These are phyloP conservation scores for Sordariomycetes sp. DNA, from an alignment of 2,329 filamentous ascomycete genomes.

Conservation along the genomic window DNA sequence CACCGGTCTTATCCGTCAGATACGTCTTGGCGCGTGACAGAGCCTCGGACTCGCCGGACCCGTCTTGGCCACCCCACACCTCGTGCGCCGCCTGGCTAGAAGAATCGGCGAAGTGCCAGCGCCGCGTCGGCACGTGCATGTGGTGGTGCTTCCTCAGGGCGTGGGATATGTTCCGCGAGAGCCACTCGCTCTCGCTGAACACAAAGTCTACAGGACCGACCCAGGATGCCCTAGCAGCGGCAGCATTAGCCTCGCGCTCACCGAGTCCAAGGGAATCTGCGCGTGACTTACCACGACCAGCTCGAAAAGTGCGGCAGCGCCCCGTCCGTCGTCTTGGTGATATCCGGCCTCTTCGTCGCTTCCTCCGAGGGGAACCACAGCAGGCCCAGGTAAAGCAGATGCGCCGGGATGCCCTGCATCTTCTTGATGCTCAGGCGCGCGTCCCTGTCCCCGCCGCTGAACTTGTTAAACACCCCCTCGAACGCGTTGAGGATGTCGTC, in stretches of 20 bases:
- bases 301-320: neutral
- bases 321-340: neutral
- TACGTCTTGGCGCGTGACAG: neutral
- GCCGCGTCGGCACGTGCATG: conserved; percentile 5
- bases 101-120: conserved; percentile 6
- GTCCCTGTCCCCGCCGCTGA: neutral
- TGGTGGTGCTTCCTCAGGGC: conserved; percentile 6
- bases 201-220: conserved; percentile 8
- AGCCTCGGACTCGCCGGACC: neutral
- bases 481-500: conserved; percentile 7
- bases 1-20: neutral
- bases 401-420: conserved; percentile 8
- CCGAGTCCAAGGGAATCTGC: neutral
- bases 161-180: conserved; percentile 8
- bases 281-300: conserved; percentile 6
- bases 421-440: conserved; percentile 5
- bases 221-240: conserved; percentile 5
- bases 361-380: conserved; percentile 7
- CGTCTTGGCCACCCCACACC: neutral
- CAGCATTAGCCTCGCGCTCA: neutral
- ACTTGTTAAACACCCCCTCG: conserved; percentile 7
- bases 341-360: neutral
- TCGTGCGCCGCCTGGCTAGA: neutral
- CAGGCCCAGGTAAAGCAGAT: conserved; percentile 4
- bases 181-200: conserved; percentile 8